phyloP scores from a whole-genome alignment of 306 rosid genomes.

The Mucuna pruriens region DNA sequence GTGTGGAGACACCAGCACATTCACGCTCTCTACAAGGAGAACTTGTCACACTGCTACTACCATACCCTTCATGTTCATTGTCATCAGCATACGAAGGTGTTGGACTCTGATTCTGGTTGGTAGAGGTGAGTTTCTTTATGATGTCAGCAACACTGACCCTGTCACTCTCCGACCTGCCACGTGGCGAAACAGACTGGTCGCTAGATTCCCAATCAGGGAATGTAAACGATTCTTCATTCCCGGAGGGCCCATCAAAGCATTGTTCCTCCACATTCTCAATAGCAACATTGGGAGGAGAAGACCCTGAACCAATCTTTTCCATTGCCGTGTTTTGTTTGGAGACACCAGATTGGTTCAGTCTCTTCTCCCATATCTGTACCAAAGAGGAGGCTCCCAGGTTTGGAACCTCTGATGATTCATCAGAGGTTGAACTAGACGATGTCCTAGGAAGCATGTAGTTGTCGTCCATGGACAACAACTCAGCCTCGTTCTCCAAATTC shows the following conservation, averaged over 20 bases:
- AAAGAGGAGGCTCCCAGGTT: constrained; percentile 80
- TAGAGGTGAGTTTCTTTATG: constrained; percentile 60
- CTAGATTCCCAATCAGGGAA: constrained; percentile 57
- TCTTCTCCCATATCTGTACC: constrained; percentile 92
- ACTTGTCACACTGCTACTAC: constrained; percentile 17
- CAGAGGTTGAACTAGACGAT: constrained; percentile 23
- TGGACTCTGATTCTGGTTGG: constrained; percentile 43
- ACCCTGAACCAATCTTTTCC: constrained; percentile 1
- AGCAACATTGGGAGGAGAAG: not conserved
- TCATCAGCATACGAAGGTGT: constrained; percentile 35
- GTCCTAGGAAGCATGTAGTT: constrained; percentile 20
- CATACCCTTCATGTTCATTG: constrained; percentile 47
- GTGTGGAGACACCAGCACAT: not conserved
- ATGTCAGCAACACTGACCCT: constrained; percentile 74
- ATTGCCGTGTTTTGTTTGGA: not conserved
- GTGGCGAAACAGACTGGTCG: constrained; percentile 45
- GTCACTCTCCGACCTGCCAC: constrained; percentile 50
- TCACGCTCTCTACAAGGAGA: constrained; percentile 50
- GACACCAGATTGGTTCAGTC: constrained; percentile 54
- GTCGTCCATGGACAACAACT: constrained; percentile 26
- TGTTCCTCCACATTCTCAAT: constrained; percentile 35
- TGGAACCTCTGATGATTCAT: constrained; percentile 31
- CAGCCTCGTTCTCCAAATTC: constrained; percentile 46
- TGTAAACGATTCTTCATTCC: constrained; percentile 47
- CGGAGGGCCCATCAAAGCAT: constrained; percentile 1